Evolutionary conservation across 1,139 yeast species (phyloP).

Genomic region (Blastobotrys arbuscula): DNA sequence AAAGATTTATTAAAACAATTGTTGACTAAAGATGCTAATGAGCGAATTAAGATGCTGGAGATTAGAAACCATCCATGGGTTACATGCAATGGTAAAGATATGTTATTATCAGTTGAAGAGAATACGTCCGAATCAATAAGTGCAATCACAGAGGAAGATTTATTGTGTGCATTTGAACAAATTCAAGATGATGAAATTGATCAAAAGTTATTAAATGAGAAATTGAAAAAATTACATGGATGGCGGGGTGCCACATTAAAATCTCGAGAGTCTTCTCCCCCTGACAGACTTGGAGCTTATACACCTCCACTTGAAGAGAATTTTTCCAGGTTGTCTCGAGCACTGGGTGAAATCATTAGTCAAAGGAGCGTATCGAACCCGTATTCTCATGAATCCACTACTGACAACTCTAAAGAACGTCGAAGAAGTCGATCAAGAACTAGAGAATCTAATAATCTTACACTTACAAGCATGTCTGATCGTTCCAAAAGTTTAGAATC

Average conservation of each 20-base stretch:
- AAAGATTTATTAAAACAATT: constrained; percentile 30
- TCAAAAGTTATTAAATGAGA: constrained; percentile 26
- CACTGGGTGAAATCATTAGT: constrained; percentile 10
- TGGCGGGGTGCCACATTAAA: constrained; percentile 26
- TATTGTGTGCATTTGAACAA: constrained; percentile 35
- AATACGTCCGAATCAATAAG: constrained; percentile 33
- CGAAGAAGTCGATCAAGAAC: constrained; percentile 8
- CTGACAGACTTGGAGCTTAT: neutral
- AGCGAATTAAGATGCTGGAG: constrained; percentile 48
- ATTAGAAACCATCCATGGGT: constrained; percentile 60
- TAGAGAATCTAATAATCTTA: neutral
- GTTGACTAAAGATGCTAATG: constrained; percentile 48
- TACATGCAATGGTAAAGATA: constrained; percentile 36
- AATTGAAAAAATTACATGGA: constrained; percentile 29
- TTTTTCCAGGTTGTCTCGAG: constrained; percentile 1
- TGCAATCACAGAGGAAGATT: constrained; percentile 38
- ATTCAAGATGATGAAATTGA: constrained; percentile 29
- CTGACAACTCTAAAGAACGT: neutral
- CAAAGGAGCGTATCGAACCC: constrained; percentile 9
- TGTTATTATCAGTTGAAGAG: constrained; percentile 34
- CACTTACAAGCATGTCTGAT: neutral
- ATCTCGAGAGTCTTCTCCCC: constrained; percentile 10
- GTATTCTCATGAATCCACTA: neutral
- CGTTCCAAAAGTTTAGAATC: constrained; percentile 7
- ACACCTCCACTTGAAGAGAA: constrained; percentile 3